A percentile compares a stretch with the other conserved stretches of the same genome.
Conservation (phyloP, 2,329 filamentous ascomycete genomes). For the Hypomyces perniciosus region DNA sequence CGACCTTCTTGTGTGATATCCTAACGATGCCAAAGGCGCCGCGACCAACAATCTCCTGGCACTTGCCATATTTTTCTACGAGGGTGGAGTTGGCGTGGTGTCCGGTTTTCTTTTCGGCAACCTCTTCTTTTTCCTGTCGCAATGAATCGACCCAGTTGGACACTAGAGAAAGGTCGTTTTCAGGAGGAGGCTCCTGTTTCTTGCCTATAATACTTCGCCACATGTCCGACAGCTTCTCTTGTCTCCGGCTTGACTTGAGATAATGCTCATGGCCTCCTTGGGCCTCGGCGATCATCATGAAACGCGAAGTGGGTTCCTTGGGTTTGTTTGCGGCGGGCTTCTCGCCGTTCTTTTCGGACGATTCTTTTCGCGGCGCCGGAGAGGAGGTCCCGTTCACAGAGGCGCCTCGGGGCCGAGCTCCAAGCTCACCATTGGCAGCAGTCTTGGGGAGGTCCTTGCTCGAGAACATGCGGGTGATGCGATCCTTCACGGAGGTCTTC, state of each 20-base stretch:
- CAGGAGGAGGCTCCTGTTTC: constrained; percentile 66
- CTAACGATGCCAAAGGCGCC: constrained; percentile 96
- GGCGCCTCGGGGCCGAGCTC: constrained; percentile 30
- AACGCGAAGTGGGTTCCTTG: constrained; percentile 40
- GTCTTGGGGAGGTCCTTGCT: constrained; percentile 43
- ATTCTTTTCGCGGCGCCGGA: constrained; percentile 38
- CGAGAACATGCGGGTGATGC: constrained; percentile 60
- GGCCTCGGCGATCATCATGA: constrained; percentile 42
- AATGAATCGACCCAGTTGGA: constrained; percentile 94
- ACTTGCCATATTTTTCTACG: constrained; percentile 97
- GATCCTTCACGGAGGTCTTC: constrained; percentile 58
- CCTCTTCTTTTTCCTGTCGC: constrained; percentile 81
- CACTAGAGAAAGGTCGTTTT: constrained; percentile 85
- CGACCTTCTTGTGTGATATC: constrained; percentile 92
- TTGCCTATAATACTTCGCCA: constrained; percentile 81
- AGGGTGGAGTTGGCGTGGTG: constrained; percentile 66
- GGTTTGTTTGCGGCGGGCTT: constrained; percentile 23
- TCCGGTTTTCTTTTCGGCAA: constrained; percentile 71
- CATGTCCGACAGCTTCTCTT: constrained; percentile 93
- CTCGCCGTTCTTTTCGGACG: constrained; percentile 22
- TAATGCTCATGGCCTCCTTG: constrained; percentile 78
- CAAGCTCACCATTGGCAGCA: constrained; percentile 28
- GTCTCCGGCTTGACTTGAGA: constrained; percentile 81
- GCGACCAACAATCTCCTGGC: constrained; percentile 91
- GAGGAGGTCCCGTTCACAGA: constrained; percentile 32